These are phyloP conservation scores for Porogramme epimiltina DNA, from an alignment of 1,284 basidiomycete genomes.

Conservation along the genomic window DNA sequence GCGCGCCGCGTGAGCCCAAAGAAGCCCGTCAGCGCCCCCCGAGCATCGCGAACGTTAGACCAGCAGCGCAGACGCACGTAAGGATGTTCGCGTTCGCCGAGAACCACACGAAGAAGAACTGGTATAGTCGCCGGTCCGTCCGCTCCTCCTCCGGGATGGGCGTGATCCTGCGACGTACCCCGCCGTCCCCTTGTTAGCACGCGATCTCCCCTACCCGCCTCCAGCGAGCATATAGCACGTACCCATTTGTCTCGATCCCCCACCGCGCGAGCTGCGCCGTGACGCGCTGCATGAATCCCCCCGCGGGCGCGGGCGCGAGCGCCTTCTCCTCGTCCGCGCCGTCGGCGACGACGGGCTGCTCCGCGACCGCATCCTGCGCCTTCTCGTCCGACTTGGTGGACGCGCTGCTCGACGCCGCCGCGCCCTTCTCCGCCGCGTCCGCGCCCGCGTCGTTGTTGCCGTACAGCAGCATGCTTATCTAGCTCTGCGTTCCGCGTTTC, in stretches of 20 bases:
- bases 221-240: conserved; percentile 3
- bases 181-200: no score
- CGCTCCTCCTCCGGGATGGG: conserved; percentile 50
- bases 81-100: conserved; percentile 64
- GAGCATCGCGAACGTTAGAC: no score
- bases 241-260: conserved; percentile 33
- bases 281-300: conserved; percentile 10
- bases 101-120: conserved; percentile 71
- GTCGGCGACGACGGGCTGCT: conserved; percentile 3
- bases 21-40: not conserved
- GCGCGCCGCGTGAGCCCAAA: not conserved
- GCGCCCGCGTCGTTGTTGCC: conserved; percentile 1
- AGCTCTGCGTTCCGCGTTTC: not conserved
- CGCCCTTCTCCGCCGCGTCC: conserved; percentile 2
- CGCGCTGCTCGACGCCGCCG: conserved; percentile 1
- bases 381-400: conserved; percentile 6
- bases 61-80: conserved; percentile 36
- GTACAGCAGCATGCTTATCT: conserved; percentile 8
- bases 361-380: not conserved
- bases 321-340: conserved; percentile 14
- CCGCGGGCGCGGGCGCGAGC: conserved; percentile 9
- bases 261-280: conserved; percentile 23
- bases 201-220: not conserved
- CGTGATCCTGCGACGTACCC: conserved; percentile 41
- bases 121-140: conserved; percentile 55